Evolutionary conservation across 176 grass and related monocot genomes (phyloP).

Genomic region (Triticum turgidum): DNA sequence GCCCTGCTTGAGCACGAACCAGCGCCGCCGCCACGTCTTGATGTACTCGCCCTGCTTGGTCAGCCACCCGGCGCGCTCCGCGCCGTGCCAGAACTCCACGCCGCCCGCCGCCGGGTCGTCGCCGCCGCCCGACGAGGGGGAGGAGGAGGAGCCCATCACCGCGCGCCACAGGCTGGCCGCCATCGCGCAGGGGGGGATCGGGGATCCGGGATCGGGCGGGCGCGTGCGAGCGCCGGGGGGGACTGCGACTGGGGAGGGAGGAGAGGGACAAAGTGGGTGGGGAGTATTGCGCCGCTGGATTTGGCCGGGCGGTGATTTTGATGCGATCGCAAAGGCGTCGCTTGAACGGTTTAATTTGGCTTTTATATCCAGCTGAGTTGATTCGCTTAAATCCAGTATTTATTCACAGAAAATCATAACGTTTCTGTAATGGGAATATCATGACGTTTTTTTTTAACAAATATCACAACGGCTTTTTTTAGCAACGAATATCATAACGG

Average conservation of each 20-base stretch:
- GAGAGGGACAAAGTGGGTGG: not conserved
- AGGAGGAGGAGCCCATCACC: conserved; percentile 36
- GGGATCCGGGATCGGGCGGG: not conserved
- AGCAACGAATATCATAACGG: no score
- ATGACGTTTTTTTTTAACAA: no score
- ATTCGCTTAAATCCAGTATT: not conserved
- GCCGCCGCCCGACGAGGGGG: conserved; percentile 12
- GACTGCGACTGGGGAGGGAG: not conserved
- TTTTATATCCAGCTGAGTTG: not conserved
- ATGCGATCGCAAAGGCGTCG: not conserved
- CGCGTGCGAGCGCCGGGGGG: not conserved
- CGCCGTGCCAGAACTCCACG: conserved; percentile 86
- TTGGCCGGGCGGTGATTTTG: not conserved
- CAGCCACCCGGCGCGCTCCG: conserved; percentile 78
- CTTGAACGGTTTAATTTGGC: not conserved
- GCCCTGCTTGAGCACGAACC: conserved; percentile 98
- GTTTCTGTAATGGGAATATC: no score
- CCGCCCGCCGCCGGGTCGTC: conserved; percentile 40
- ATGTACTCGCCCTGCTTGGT: conserved; percentile 98
- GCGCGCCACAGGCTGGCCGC: conserved; percentile 76
- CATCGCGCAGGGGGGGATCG: conserved; percentile 34
- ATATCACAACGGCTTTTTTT: no score
- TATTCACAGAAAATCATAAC: no score
- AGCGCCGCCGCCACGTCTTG: conserved; percentile 96
- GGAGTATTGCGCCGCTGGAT: conserved; percentile 10